Percentiles rank a stretch among this genome's conserved stretches.
These are phyloP conservation scores for Rubroboletus satanas DNA, from an alignment of 768 basidiomycete genomes.

Conservation along the genomic window DNA sequence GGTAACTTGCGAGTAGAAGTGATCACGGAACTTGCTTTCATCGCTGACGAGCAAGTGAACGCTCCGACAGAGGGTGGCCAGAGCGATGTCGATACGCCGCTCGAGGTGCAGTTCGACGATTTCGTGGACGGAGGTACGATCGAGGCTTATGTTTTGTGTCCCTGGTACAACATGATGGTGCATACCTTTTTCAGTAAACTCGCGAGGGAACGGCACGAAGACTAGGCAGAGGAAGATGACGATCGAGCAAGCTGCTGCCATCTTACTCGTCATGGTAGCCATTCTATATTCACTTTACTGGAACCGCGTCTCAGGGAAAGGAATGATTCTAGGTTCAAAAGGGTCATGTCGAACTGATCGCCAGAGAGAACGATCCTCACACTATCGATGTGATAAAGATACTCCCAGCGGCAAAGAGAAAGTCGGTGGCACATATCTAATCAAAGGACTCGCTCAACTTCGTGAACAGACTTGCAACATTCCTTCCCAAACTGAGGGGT, in stretches of 20 bases:
- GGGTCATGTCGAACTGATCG: constrained; percentile 22
- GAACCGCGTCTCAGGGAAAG: not conserved
- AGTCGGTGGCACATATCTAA: constrained; percentile 10
- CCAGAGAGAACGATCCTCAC: constrained; percentile 9
- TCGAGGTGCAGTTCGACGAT: constrained; percentile 26
- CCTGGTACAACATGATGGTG: not conserved
- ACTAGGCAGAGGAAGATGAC: constrained; percentile 20
- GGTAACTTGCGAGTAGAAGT: constrained; percentile 15
- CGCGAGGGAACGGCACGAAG: constrained; percentile 20
- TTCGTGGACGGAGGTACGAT: constrained; percentile 26
- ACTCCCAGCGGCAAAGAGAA: constrained; percentile 22
- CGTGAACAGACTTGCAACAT: constrained; percentile 20
- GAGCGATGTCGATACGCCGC: constrained; percentile 3
- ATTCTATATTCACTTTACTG: not conserved
- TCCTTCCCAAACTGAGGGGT: constrained; percentile 29
- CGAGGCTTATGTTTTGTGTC: not conserved
- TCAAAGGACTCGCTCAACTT: not conserved
- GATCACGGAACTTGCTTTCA: constrained; percentile 26
- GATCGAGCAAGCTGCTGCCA: constrained; percentile 20
- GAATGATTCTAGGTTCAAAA: constrained; percentile 21
- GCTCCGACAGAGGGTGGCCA: not conserved
- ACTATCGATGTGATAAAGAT: constrained; percentile 23
- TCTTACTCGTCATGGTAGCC: constrained; percentile 24
- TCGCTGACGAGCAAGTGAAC: constrained; percentile 11
- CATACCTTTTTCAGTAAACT: constrained; percentile 17